Evolutionary conservation across 306 rosid genomes (phyloP).

Genomic region (Adenanthera pavonina): DNA sequence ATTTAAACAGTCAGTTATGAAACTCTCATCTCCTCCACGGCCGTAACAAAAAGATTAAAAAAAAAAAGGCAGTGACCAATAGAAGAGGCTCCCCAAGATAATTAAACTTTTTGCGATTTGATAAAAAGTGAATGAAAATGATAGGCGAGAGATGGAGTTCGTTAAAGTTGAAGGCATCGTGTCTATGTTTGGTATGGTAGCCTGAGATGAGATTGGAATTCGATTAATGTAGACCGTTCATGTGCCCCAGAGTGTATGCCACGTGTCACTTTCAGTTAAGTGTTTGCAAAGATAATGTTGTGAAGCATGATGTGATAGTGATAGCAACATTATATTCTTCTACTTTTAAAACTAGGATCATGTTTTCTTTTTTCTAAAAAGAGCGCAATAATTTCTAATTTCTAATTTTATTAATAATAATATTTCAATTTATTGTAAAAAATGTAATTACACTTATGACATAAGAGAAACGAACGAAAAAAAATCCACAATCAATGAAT

Average conservation of each 20-base stretch:
- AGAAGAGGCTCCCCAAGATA: background rate
- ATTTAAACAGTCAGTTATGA: no score
- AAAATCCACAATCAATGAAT: no score
- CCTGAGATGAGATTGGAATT: conserved; percentile 1
- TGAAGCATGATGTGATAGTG: background rate
- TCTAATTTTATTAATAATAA: no score
- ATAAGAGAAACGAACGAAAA: no score
- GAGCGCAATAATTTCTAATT: no score
- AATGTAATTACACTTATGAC: no score
- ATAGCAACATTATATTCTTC: background rate
- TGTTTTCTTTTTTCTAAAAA: no score
- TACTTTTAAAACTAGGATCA: no score
- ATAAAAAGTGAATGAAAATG: conserved; percentile 20
- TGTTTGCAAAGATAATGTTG: conserved; percentile 7
- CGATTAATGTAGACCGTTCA: conserved; percentile 35
- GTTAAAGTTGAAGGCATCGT: conserved; percentile 13
- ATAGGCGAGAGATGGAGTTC: background rate
- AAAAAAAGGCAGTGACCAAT: background rate
- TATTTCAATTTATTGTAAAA: no score
- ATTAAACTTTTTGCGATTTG: background rate
- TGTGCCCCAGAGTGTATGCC: conserved; percentile 26
- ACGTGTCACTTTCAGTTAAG: conserved; percentile 29
- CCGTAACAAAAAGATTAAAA: background rate
- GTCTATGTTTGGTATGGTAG: background rate
- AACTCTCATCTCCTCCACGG: no score